Percentiles rank a stretch among this genome's conserved stretches.
Conservation (phyloP, 176 grass and related monocot genomes). For the Stipa capillata region DNA sequence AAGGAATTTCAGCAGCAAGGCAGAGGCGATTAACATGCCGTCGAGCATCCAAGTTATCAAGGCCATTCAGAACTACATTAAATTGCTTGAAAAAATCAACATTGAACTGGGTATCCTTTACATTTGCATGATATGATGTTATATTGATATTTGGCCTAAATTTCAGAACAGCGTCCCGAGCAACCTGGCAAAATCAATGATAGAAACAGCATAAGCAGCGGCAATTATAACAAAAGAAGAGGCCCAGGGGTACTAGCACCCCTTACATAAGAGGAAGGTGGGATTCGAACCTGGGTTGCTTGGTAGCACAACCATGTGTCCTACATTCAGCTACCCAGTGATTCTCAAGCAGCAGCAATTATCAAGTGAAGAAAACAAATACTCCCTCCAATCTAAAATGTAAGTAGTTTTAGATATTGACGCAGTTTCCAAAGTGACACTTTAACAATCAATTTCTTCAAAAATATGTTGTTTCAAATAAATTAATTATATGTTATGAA, state of each 20-base stretch:
- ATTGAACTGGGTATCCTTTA: conserved; percentile 83
- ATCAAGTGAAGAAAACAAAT: neutral
- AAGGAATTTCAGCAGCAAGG: conserved; percentile 93
- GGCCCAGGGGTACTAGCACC: too few relatives aligned
- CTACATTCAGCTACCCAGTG: too few relatives aligned
- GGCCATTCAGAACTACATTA: conserved; percentile 93
- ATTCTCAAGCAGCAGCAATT: neutral
- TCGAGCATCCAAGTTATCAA: conserved; percentile 98
- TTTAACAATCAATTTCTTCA: too few relatives aligned
- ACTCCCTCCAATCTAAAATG: too few relatives aligned
- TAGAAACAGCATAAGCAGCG: conserved; percentile 4
- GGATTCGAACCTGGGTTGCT: too few relatives aligned
- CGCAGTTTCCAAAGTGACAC: too few relatives aligned
- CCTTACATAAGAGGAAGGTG: too few relatives aligned
- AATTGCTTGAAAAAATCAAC: conserved; percentile 96
- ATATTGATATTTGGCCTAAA: conserved; percentile 89
- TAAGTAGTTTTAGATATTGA: too few relatives aligned
- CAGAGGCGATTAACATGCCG: conserved; percentile 96
- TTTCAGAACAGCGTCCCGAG: conserved; percentile 75
- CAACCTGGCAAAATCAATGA: conserved; percentile 51
- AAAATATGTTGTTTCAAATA: too few relatives aligned
- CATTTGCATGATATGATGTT: conserved; percentile 79
- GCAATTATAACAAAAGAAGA: too few relatives aligned
- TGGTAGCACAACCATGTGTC: conserved; percentile 28
- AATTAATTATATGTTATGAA: too few relatives aligned